Base-by-base conservation (phyloP, 1,139 yeast species). In the Nakaseomyces kungkrabaensis region DNA sequence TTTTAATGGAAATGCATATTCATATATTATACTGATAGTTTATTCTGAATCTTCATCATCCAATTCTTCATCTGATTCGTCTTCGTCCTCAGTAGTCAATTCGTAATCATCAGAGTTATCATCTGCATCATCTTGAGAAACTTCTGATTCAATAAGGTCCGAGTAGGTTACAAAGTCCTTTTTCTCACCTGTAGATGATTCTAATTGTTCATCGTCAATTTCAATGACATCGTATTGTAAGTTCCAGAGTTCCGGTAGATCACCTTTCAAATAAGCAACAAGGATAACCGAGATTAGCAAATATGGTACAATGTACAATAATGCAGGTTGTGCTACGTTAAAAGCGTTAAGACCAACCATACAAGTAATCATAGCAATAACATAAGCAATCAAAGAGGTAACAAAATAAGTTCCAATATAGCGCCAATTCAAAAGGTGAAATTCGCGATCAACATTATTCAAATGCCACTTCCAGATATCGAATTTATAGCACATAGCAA, bases 271-370 rank as follows among this genome's bases (percentile, higher is more conserved):
- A 24, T 57, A 41, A 0, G 78, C 76, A 3, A 68, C 57, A 0
- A 58, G 38, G 1, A 65, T 37, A 1, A 71, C 68, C 1, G 75
- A 67, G 0, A 69, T 31, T 0, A 77, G 51, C 46, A 81, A 53
- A 4, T 72, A 61, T 4, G 90, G 89, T 5, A 81, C 80, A 38
- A 82, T 66, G 59, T 81, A 82, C 26, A 82, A 63, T 52, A 83
- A 67, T 0, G 89, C 89, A 0, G 89, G 89, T 63, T 82, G 89
- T 1, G 82, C 86, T 5, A 61, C 63, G 4, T 72, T 59, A 54
- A 58, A 76, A 1, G 60, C 49, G 45, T 68, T 66, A 52, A 76
- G 63, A 1, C 72, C 76, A 3, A 58, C 56, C 48, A 74, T 67
- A 1, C 87, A 77, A 1, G 64, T 49, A 0, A 65, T 37, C 45